Evolutionary conservation across 176 grass and related monocot species (phyloP), one percentile per base, ranked within the genome.

Genomic region (Eleusine coracana): DNA sequence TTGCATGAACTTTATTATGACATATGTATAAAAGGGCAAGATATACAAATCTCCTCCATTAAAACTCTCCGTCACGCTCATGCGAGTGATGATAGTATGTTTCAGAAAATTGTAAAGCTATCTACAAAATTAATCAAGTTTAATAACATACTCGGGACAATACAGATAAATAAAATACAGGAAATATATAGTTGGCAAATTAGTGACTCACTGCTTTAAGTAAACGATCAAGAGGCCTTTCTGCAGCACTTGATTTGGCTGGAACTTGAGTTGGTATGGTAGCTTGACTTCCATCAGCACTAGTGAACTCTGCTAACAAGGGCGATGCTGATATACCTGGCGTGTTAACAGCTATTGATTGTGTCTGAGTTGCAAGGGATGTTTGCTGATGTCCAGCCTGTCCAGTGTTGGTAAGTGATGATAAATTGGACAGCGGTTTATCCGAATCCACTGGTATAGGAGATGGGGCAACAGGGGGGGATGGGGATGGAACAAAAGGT

Each of bases 251-350:
- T 87, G 91, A 49, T 89, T 91, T 97, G 70, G 46, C 56, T 85
- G 71, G 81, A 92, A 67, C 74, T 74, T 89, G 86, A 86, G 80
- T 89, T 82, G 87, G 79, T 79, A 90, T n/a, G 49, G 83, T 96
- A 65, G 77, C 81, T 70, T 94, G 92, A 80, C 80, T 90, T 82
- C 83, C 92, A 88, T 96, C 96, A 68, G 87, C 85, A 83, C 77
- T 86, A 21, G 87, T 79, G 81, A 92, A 99, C 88, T 99, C 96
- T 80, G 93, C 91, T 40, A 99, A 78, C 71, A 99, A 94, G 29
- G 96, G 96, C 4, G 96, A 99, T 17, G 93, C 87, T 39, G 96
- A 99, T 82, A 99, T 96, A 54, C 93, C 96, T 64, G 96, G 93
- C 79, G 95, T 97, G 85, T 87, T 91, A 62, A 97, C 92, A 16